Evolutionary conservation across 306 rosid genomes (phyloP).

Genomic region (Castanopsis chinensis): DNA sequence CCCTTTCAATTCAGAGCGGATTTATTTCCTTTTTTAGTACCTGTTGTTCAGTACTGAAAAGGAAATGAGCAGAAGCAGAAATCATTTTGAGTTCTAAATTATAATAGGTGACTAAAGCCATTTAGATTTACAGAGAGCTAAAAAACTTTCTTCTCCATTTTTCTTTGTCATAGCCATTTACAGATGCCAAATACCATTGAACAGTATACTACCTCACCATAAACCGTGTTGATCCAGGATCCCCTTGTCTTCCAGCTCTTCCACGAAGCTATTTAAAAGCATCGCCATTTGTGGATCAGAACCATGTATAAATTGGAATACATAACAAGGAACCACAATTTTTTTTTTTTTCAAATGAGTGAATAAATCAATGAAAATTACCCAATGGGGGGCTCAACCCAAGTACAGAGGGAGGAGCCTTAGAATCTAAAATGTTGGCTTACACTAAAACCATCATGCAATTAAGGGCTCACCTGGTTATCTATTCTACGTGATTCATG

Average conservation of each 20-base stretch:
- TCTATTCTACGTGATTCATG: conserved; percentile 97
- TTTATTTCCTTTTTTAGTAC: neutral
- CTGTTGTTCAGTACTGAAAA: neutral
- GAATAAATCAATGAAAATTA: neutral
- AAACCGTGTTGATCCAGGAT: conserved; percentile 98
- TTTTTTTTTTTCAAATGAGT: neutral
- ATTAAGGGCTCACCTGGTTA: conserved; percentile 68
- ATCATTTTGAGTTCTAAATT: neutral
- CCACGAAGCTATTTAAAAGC: conserved; percentile 81
- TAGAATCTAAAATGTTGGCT: conserved; percentile 11
- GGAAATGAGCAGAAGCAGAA: neutral
- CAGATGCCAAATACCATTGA: neutral
- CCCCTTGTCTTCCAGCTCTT: conserved; percentile 99
- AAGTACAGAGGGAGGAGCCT: conserved; percentile 1
- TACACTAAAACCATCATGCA: conserved; percentile 8
- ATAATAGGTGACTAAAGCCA: neutral
- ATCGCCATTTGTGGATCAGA: conserved; percentile 15
- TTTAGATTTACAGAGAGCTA: neutral
- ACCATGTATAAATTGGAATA: conserved; percentile 15
- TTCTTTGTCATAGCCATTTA: neutral
- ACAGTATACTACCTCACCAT: conserved; percentile 79
- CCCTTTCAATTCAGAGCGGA: neutral
- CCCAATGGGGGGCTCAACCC: neutral
- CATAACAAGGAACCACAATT: neutral
- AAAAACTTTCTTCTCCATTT: too few relatives aligned